Base-by-base conservation (phyloP, 2,329 filamentous ascomycete species). In the Canariomyces notabilis region DNA sequence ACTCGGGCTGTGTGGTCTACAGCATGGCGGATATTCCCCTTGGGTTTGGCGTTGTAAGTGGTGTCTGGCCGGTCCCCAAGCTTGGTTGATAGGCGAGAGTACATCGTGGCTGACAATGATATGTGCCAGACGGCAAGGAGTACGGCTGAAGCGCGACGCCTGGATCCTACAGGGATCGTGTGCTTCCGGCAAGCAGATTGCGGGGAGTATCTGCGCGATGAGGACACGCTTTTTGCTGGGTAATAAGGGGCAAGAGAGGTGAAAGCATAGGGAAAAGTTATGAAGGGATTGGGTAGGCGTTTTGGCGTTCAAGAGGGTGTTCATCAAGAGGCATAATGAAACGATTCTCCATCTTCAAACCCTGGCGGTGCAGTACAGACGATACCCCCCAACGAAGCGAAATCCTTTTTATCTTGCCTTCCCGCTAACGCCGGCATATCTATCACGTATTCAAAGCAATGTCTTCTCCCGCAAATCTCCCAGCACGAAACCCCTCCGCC, bases 21-120 rank as follows among this genome's bases (percentile, higher is more conserved):
- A 85, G 80, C 61, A 95, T 95, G 88, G 85, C 90, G 63, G 93
- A 97, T 68, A 90, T 84, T 18, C 89, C 89, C n/a, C 71, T 93
- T 65, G 93, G 93, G 14, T 98, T 96, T 64, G 91, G 91, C 37
- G 56, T 58, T 32, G 50, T 52, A 43, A 12, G 50, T 49, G 15
- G n/a, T 18, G 5, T 22, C 16, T 23, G 5, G 9, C 14, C 26
- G 26, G n/a, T n/a, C 11, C 15, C 35, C 12, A 1, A 3, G 7
- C 18, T 3, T 14, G 15, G 12, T 29, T 15, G 2, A 6, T 9
- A 18, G 22, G 15, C 14, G 7, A 5, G 19, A 4, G n/a, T n/a
- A n/a, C n/a, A n/a, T n/a, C 15, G 14, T 43, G 18, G 15, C 19
- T 42, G 18, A 40, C 20, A 34, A 26, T 9, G 20, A n/a, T 22